Conservation (phyloP, 345 rosid species). For the Eucalyptus curtisii region DNA sequence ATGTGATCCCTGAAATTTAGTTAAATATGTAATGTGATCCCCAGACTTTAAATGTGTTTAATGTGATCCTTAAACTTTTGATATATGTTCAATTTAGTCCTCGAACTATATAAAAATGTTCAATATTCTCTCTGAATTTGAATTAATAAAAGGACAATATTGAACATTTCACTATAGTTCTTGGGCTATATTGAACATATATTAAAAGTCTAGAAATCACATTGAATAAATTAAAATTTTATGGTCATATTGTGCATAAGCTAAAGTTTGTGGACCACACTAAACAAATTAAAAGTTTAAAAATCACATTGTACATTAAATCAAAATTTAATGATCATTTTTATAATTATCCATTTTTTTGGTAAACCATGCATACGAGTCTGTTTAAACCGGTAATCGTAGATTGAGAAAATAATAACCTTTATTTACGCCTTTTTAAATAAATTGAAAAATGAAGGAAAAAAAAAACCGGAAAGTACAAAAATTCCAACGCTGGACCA, state of each 20-base stretch:
- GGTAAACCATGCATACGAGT: background rate
- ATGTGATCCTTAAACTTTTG: fast-evolving
- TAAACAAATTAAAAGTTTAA: no score
- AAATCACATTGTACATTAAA: fast-evolving
- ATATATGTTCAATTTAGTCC: fast-evolving
- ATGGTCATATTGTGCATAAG: fast-evolving
- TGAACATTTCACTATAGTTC: no score
- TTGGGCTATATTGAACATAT: fast-evolving
- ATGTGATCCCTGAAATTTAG: no score
- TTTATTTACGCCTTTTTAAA: background rate
- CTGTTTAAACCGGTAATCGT: fast-evolving
- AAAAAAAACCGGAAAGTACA: no score
- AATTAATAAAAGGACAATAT: no score
- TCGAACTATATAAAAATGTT: no score
- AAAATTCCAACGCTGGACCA: background rate
- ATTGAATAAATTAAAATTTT: no score
- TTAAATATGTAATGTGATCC: no score
- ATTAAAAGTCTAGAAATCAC: fast-evolving
- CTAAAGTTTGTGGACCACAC: fast-evolving
- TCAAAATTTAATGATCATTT: fast-evolving
- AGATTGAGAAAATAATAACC: background rate
- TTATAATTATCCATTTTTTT: fast-evolving
- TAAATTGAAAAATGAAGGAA: no score
- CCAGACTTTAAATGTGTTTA: fast-evolving
- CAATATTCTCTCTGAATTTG: no score